Conservation (phyloP, 2,329 filamentous ascomycete species). For the Colletotrichum cordylinicola region DNA sequence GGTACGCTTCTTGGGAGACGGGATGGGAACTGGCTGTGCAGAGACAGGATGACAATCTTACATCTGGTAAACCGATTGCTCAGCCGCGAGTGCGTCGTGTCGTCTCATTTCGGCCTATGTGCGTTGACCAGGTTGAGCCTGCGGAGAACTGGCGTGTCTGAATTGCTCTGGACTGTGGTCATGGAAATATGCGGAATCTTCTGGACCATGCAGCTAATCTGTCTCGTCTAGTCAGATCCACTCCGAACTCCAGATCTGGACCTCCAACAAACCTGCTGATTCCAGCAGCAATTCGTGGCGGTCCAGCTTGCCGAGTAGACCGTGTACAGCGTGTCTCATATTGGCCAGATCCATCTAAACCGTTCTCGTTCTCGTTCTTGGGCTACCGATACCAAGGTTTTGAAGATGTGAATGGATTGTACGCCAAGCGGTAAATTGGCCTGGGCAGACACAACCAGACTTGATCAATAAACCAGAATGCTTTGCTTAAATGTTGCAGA, state of each 20-base stretch:
- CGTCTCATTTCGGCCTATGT: neutral
- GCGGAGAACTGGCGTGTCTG: constrained; percentile 24
- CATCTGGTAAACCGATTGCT: constrained; percentile 25
- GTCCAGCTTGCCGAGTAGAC: neutral
- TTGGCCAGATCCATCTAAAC: neutral
- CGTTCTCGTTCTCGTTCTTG: neutral
- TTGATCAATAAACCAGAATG: neutral
- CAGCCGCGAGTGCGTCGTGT: constrained; percentile 21
- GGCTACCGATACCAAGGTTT: neutral
- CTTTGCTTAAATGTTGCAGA: neutral
- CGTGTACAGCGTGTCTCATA: neutral
- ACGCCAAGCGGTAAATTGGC: neutral
- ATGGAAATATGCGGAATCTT: constrained; percentile 16
- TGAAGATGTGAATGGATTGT: neutral
- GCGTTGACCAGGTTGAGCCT: constrained; percentile 23
- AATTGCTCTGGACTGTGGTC: constrained; percentile 3
- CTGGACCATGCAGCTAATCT: neutral
- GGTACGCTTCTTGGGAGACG: neutral
- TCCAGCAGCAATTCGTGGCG: neutral
- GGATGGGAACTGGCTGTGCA: neutral
- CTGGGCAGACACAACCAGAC: neutral
- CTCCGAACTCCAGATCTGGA: neutral
- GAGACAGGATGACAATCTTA: constrained; percentile 16
- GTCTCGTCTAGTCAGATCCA: constrained; percentile 4
- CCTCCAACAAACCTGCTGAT: neutral